phyloP scores from a whole-genome alignment of 1,284 basidiomycete genomes.

The Meira miltonrushii region DNA sequence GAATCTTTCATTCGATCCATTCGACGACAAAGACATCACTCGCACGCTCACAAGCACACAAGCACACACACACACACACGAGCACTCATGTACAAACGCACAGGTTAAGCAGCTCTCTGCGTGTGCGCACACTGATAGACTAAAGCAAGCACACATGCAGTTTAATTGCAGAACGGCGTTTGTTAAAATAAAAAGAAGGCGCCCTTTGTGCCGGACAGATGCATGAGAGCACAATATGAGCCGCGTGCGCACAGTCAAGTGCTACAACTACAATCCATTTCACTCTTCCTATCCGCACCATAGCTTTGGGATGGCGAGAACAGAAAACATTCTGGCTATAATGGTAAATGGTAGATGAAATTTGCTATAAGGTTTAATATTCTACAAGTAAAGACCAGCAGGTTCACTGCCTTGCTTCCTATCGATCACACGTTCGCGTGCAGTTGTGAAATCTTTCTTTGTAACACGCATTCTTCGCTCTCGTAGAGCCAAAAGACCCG shows the following conservation, averaged over 20 bases:
- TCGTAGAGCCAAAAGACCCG: slow-evolving; percentile 84
- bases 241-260: too few relatives aligned
- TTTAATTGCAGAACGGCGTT: too few relatives aligned
- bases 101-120: background rate
- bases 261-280: too few relatives aligned
- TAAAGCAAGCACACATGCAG: too few relatives aligned
- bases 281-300: too few relatives aligned
- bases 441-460: slow-evolving; percentile 59
- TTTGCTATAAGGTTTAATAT: background rate
- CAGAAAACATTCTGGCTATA: background rate
- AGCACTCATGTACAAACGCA: background rate
- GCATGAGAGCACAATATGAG: background rate
- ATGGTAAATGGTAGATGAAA: background rate
- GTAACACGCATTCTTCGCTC: slow-evolving; percentile 96
- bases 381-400: slow-evolving; percentile 19
- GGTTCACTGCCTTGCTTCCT: slow-evolving; percentile 28
- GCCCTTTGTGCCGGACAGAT: background rate
- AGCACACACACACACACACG: background rate
- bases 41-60: background rate
- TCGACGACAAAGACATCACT: background rate
- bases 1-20: too few relatives aligned
- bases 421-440: slow-evolving; percentile 49
- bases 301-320: background rate
- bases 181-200: too few relatives aligned
- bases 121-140: too few relatives aligned